These are phyloP conservation scores for Epichloe brachyelytri DNA, from an alignment of 2,329 filamentous ascomycete species.

Conservation along the genomic window DNA sequence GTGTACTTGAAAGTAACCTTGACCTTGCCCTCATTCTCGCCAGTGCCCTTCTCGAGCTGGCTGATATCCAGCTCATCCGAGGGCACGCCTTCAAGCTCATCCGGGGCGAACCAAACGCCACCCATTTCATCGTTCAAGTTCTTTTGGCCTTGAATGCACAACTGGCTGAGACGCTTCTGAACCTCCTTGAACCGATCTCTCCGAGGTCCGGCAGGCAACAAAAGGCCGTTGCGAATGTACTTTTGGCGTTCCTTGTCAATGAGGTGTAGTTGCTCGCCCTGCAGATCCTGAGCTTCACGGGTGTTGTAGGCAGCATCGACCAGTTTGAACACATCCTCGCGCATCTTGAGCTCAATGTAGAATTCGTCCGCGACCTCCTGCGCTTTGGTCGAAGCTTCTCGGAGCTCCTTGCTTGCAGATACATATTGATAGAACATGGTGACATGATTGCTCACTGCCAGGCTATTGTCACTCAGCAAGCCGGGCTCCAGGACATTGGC, in stretches of 20 bases:
- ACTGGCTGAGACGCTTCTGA: conserved; percentile 64
- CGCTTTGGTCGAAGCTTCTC: conserved; percentile 64
- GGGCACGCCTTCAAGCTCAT: conserved; percentile 65
- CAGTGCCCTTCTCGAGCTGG: conserved; percentile 56
- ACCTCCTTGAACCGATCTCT: conserved; percentile 76
- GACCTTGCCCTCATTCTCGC: conserved; percentile 59
- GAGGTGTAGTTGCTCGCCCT: conserved; percentile 57
- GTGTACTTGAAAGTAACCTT: conserved; percentile 75
- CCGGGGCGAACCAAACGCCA: conserved; percentile 63
- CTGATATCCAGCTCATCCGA: conserved; percentile 52
- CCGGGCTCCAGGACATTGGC: conserved; percentile 50
- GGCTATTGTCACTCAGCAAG: conserved; percentile 57
- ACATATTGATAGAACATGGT: conserved; percentile 73
- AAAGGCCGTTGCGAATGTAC: conserved; percentile 65
- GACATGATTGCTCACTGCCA: conserved; percentile 48
- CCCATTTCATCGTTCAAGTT: conserved; percentile 73
- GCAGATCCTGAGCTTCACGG: conserved; percentile 40
- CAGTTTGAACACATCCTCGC: conserved; percentile 64
- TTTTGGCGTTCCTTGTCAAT: conserved; percentile 67
- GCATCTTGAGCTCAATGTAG: conserved; percentile 65
- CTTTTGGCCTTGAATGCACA: conserved; percentile 65
- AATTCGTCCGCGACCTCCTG: conserved; percentile 68
- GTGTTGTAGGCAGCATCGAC: conserved; percentile 45
- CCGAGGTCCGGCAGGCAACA: conserved; percentile 54
- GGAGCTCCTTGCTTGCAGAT: conserved; percentile 52